phyloP scores from a whole-genome alignment of 2,329 filamentous ascomycete genomes.

The Colletotrichum sp. region DNA sequence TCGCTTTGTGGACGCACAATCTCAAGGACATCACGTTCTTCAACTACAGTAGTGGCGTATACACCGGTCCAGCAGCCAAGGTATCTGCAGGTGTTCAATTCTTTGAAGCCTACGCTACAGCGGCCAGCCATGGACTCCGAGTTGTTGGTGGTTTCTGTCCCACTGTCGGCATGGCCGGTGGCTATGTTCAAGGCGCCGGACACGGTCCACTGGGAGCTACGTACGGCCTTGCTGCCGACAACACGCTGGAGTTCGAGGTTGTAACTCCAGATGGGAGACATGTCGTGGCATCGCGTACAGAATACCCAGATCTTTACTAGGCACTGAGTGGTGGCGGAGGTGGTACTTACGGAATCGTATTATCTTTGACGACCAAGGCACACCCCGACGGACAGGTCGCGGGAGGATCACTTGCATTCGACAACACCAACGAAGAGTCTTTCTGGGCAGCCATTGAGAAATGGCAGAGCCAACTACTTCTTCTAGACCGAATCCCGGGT shows the following conservation, averaged over 20 bases:
- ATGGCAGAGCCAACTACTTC: neutral
- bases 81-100: conserved; percentile 50
- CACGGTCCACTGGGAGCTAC: conserved; percentile 48
- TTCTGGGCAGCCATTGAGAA: neutral
- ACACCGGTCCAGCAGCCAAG: conserved; percentile 28
- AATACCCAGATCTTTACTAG: conserved; percentile 60
- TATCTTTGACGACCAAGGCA: conserved; percentile 14
- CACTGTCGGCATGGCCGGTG: conserved; percentile 57
- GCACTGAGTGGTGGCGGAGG: conserved; percentile 56
- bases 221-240: conserved; percentile 58
- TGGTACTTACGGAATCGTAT: conserved; percentile 56
- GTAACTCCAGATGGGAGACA: conserved; percentile 47
- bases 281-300: conserved; percentile 41
- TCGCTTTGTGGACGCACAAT: conserved; percentile 44
- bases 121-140: conserved; percentile 40
- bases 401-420: conserved; percentile 38
- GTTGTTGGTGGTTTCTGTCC: conserved; percentile 52
- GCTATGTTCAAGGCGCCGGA: conserved; percentile 60
- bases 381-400: conserved; percentile 28
- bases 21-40: conserved; percentile 29
- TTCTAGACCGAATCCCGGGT: neutral
- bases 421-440: conserved; percentile 32
- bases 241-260: conserved; percentile 53
- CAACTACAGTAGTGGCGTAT: neutral
- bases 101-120: conserved; percentile 46